Base-by-base conservation (phyloP, 1,284 basidiomycete genomes). In the Ustilago bromivora region DNA sequence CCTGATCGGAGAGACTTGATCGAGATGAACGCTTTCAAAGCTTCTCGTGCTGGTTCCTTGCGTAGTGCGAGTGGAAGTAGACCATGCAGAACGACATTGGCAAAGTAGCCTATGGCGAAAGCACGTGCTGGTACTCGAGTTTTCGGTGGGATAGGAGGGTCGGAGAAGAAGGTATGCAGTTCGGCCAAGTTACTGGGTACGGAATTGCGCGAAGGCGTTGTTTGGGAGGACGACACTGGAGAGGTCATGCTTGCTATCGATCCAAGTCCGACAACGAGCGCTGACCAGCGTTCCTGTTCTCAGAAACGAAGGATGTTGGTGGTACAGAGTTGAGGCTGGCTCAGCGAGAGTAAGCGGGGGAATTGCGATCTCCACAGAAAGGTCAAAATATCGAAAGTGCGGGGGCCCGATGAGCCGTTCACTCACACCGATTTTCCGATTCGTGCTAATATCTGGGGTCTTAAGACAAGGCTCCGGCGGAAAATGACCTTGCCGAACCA, bases 1-100 rank as follows among this genome's bases (percentile, higher is more conserved):
- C 77, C 80, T 15, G 66, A 67, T 9, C 58, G 71, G 17, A 73
- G 17, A 23, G 78, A 73, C 31, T 69, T 65, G 35, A 68, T 40
- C 28, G 78, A 73, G 40, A 79, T 19, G 41, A 82, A 40, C 6
- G 66, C 52, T 3, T 34, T 19, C 31, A 83, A 52, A 1, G 78
- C 76, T 47, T 74, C 66, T 2, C 38, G 11, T 1, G 71, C 60
- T 57, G 61, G 51, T 53, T 80, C 80, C 41, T 78, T 75, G 28
- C 78, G 65, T 3, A 81, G 38, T 4, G 82, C 55, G 10, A 66
- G 54, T 0, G 78, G 78, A 10, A 81, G 57, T 0, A 84, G 17
- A n/a, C 71, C 72, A 10, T 82, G 78, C 36, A 82, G 53, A 1
- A 65, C 65, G 17, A 60, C 64, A 36, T 80, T 78, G 56, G 74